Base-by-base conservation (phyloP, 2,329 filamentous ascomycete species). In the Aspergillus quadrilineatus region DNA sequence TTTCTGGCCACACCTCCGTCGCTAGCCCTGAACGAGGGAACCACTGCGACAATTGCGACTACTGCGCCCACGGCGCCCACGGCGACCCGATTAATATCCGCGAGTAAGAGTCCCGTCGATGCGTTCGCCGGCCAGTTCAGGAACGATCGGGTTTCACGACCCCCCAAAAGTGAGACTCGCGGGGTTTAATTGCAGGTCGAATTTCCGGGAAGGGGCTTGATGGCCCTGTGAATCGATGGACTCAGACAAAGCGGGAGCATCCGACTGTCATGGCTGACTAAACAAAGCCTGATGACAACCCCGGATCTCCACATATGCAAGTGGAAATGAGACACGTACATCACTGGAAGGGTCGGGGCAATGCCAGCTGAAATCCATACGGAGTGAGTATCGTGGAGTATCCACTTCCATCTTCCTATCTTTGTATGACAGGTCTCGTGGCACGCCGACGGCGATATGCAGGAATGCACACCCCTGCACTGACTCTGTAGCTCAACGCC, bases 1-100 rank as follows among this genome's bases (percentile, higher is more conserved):
- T 53, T 55, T 60, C 51, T 15, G 58, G 54, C 47, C 51, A 57
- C 32, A 50, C 28, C 55, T 57, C 55, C 55, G 50, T 54, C n/a
- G 17, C 39, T 30, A 34, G 50, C 50, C 34, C 51, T 45, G 17
- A 39, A 56, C n/a, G 8, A 28, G 47, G 47, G 37, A 46, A 50
- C 48, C 48, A 50, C 48, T 42, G 39, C 50, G 46, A 17, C 17
- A 17, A 17, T 17, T 17, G 17, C 17, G 17, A 17, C 17, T 17
- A 17, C 17, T 17, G 17, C 17, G 17, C 17, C 17, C 17, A 17
- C 17, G 17, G 17, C 17, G 17, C 17, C 48, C 48, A 50, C 48
- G 32, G 39, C 50, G 46, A 14, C 17, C 10, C n/a, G 8, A 12
- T 30, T 28, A 28, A 28, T 42, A 14, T 10, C 7, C 12, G 15